Conservation (phyloP, 805 yeast genomes). For the Candida pini region DNA sequence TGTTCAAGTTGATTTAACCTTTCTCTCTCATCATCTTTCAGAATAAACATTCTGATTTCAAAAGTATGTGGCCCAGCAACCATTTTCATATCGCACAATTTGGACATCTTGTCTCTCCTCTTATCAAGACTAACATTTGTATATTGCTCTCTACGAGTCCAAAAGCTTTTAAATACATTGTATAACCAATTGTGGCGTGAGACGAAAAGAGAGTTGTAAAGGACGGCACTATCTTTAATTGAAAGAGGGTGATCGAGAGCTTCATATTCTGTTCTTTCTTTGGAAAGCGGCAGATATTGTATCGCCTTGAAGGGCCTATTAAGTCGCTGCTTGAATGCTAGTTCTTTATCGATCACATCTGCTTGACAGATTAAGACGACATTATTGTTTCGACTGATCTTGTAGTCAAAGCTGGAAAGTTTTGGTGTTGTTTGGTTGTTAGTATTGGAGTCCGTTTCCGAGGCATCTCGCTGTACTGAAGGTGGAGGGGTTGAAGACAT, state of each 20-base stretch:
- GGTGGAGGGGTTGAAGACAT: no score
- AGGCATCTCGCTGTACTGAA: no score
- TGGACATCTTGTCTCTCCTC: conserved; percentile 79
- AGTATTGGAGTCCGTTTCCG: no score
- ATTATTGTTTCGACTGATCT: conserved; percentile 20
- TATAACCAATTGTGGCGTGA: conserved; percentile 68
- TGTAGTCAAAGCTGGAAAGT: no score
- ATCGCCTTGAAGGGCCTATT: conserved; percentile 60
- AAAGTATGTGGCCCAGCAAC: conserved; percentile 80
- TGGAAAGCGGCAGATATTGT: conserved; percentile 64
- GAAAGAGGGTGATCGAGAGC: conserved; percentile 61
- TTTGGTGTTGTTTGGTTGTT: no score
- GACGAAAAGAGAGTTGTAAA: conserved; percentile 63
- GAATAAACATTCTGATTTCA: conserved; percentile 71
- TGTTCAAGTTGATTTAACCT: conserved; percentile 30
- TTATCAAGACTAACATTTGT: conserved; percentile 40
- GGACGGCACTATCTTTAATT: conserved; percentile 64
- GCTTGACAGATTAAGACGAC: conserved; percentile 24
- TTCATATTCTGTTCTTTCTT: conserved; percentile 56
- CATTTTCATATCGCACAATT: conserved; percentile 70
- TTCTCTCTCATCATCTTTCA: conserved; percentile 73
- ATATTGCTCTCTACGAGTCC: conserved; percentile 50
- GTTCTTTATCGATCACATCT: conserved; percentile 26
- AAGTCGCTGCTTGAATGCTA: conserved; percentile 24
- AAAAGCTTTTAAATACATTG: conserved; percentile 69